Percentiles rank a stretch among this genome's conserved stretches.
These are phyloP conservation scores for Nitzschia sp. DNA, from an alignment of 108 stramenopile genomes.

Conservation along the genomic window DNA sequence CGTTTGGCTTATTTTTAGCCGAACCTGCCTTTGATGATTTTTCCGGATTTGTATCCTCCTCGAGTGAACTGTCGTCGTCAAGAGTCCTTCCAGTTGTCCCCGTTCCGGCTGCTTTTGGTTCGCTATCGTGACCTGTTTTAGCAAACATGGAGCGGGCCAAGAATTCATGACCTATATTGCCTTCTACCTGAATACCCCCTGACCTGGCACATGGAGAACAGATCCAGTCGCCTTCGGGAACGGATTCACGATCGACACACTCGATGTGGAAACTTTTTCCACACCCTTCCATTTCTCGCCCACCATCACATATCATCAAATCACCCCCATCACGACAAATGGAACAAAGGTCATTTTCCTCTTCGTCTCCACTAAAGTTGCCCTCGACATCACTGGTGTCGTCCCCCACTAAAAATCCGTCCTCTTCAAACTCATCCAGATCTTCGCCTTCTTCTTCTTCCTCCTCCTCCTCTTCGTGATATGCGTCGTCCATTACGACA, in stretches of 20 bases:
- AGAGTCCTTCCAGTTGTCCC: neutral
- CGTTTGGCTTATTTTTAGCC: neutral
- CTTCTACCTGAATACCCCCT: constrained; percentile 9
- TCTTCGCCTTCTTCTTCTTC: constrained; percentile 45
- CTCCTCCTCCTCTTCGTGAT: constrained; percentile 30
- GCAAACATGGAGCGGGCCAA: neutral
- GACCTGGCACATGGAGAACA: constrained; percentile 52
- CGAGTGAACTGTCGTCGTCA: neutral
- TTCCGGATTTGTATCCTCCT: neutral
- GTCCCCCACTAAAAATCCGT: constrained; percentile 48
- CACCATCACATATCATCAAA: constrained; percentile 69
- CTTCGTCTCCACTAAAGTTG: constrained; percentile 30
- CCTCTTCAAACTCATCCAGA: constrained; percentile 54
- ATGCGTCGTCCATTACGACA: too few relatives aligned
- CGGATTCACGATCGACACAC: constrained; percentile 41
- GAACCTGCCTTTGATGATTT: neutral
- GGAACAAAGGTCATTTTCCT: constrained; percentile 39
- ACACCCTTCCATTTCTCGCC: constrained; percentile 49
- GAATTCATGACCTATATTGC: constrained; percentile 11
- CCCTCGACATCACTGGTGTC: constrained; percentile 15
- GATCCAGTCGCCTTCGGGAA: constrained; percentile 73
- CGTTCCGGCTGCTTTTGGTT: neutral
- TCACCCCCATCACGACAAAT: constrained; percentile 59
- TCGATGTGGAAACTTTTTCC: constrained; percentile 51
- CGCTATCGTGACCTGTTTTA: constrained; percentile 1